Evolutionary conservation across 2,329 filamentous ascomycete species (phyloP).

Genomic region (Ophiognomonia clavigignenti-juglandacearum): DNA sequence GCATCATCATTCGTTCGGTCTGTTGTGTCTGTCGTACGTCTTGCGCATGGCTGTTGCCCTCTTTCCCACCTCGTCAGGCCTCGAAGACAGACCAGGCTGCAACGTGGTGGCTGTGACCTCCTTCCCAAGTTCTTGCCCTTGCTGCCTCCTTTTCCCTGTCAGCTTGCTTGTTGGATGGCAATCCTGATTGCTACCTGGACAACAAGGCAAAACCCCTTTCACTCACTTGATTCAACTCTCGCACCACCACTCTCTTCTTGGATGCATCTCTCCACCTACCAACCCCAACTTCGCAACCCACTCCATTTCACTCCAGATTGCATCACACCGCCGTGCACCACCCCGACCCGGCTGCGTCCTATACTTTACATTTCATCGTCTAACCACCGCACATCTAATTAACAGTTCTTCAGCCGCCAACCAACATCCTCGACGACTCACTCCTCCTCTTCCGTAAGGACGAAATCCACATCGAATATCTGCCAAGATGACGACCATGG

Average conservation of each 20-base stretch:
- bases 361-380: not conserved
- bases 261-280: conserved; percentile 1
- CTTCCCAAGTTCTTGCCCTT: not conserved
- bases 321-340: conserved; percentile 11
- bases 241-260: too few species aligned
- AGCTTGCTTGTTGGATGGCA: too few species aligned
- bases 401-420: not conserved
- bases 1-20: too few species aligned
- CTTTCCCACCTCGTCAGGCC: too few species aligned
- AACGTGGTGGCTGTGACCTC: not conserved
- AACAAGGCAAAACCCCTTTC: not conserved
- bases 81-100: too few species aligned
- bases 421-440: conserved; percentile 11
- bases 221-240: too few species aligned
- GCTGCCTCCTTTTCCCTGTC: conserved; percentile 1
- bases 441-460: conserved; percentile 12
- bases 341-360: not conserved
- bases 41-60: not conserved
- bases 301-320: conserved; percentile 7
- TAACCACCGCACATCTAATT: not conserved
- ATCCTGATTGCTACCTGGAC: not conserved
- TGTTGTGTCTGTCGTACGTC: too few species aligned
- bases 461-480: conserved; percentile 14
- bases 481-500: conserved; percentile 47
- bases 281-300: not conserved